Percentiles rank a stretch among this genome's conserved stretches.
Conservation (phyloP, 2,329 filamentous ascomycete species). For the Davidsoniella australis region DNA sequence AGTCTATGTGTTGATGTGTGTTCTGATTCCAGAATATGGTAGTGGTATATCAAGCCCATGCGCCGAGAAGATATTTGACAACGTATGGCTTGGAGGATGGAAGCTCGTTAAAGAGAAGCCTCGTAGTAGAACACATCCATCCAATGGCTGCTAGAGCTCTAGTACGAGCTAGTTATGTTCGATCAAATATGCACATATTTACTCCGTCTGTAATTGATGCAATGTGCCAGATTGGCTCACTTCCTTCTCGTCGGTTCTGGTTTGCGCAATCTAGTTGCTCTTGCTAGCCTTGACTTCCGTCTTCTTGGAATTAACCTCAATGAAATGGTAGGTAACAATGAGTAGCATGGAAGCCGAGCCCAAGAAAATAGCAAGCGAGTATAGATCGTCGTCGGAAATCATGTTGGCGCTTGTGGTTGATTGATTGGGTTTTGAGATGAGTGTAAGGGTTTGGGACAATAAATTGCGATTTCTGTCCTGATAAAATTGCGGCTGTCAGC, state of each 20-base stretch:
- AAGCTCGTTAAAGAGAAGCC: too few relatives aligned
- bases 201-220: background rate
- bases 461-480: too few relatives aligned
- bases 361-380: conserved; percentile 82
- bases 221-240: background rate
- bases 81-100: too few relatives aligned
- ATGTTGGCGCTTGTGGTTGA: conserved; percentile 35
- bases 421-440: conserved; percentile 9
- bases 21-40: too few relatives aligned
- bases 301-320: conserved; percentile 66
- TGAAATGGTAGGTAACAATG: conserved; percentile 88
- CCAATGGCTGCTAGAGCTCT: too few relatives aligned
- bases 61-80: too few relatives aligned
- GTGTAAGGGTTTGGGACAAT: conserved; percentile 10
- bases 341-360: conserved; percentile 79
- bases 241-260: background rate
- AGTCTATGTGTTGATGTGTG: background rate
- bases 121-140: too few relatives aligned
- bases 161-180: too few relatives aligned
- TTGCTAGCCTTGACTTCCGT: conserved; percentile 6
- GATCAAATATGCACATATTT: background rate
- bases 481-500: background rate
- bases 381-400: conserved; percentile 89
- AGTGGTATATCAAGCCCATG: background rate
- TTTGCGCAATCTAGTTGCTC: conserved; percentile 6